Conservation (phyloP, 1,284 basidiomycete species). For the Macrocystidia cucumis region DNA sequence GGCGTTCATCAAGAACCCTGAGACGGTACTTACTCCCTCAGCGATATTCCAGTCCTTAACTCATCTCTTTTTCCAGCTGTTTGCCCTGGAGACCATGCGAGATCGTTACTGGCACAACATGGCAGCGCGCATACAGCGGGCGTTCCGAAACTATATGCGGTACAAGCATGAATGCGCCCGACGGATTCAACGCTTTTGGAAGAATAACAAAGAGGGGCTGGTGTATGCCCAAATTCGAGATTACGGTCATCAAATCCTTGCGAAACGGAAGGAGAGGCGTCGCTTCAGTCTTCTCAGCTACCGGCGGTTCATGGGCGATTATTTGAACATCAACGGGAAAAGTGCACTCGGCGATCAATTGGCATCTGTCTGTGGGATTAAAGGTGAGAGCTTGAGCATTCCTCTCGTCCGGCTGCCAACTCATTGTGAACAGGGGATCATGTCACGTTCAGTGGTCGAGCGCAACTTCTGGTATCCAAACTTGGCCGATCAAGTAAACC, state of each 20-base stretch:
- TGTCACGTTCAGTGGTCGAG: constrained; percentile 85
- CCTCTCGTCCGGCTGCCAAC: constrained; percentile 4
- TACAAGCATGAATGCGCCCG: constrained; percentile 94
- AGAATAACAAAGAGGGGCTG: constrained; percentile 92
- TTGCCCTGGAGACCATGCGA: constrained; percentile 97
- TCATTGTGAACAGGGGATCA: constrained; percentile 43
- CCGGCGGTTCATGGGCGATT: constrained; percentile 95
- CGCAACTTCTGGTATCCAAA: constrained; percentile 85
- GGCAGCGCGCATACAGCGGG: constrained; percentile 94
- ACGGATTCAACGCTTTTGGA: constrained; percentile 98
- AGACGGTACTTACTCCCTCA: constrained; percentile 59
- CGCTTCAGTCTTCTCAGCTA: constrained; percentile 92
- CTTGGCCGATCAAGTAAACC: constrained; percentile 86
- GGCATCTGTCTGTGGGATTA: constrained; percentile 66
- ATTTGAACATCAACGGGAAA: constrained; percentile 84
- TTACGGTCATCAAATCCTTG: constrained; percentile 90
- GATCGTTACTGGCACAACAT: constrained; percentile 99
- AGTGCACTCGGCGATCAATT: constrained; percentile 80
- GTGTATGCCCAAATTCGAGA: constrained; percentile 88
- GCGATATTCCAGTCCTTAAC: constrained; percentile 3
- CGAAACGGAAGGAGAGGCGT: constrained; percentile 88
- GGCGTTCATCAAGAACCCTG: constrained; percentile 99
- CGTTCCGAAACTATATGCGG: constrained; percentile 92
- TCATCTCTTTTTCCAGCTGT: constrained; percentile 51
- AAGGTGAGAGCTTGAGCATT: constrained; percentile 41